These are phyloP conservation scores for Sedum album DNA, from an alignment of 164 flowering plant genomes.

Conservation along the genomic window DNA sequence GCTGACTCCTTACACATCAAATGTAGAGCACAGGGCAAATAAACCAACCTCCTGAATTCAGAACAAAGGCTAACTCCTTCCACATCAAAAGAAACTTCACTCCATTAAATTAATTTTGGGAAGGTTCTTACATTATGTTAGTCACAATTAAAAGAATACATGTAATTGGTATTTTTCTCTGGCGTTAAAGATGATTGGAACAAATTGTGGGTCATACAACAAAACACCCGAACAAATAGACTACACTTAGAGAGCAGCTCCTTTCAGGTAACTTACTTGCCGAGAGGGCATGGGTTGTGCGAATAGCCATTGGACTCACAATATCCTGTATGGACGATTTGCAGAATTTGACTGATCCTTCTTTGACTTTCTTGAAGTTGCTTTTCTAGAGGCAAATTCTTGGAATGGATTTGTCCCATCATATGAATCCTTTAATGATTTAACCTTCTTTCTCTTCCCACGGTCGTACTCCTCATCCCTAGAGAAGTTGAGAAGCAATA, in stretches of 20 bases:
- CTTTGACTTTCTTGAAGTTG: slow-evolving; percentile 32
- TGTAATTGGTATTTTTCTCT: background rate
- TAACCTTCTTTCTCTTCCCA: slow-evolving; percentile 81
- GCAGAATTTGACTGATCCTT: slow-evolving; percentile 30
- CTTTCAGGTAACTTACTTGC: background rate
- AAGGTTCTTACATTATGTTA: background rate
- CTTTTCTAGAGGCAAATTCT: slow-evolving; percentile 42
- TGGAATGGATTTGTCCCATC: slow-evolving; percentile 77
- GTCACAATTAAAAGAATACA: background rate
- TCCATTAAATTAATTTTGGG: background rate
- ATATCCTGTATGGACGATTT: slow-evolving; percentile 61
- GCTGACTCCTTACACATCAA: too few species aligned
- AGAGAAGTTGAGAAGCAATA: slow-evolving; percentile 5
- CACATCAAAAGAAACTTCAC: background rate
- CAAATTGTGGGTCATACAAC: background rate
- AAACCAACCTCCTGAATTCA: too few species aligned
- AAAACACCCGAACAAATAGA: background rate
- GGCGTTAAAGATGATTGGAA: too few species aligned
- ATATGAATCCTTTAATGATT: slow-evolving; percentile 21
- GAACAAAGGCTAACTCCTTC: background rate
- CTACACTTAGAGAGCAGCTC: background rate
- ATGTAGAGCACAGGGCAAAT: too few species aligned
- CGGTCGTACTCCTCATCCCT: slow-evolving; percentile 91
- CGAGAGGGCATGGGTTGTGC: background rate
- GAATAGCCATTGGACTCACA: slow-evolving; percentile 10